phyloP scores from a whole-genome alignment of 257 asterid genomes.

The Solanum pennellii region DNA sequence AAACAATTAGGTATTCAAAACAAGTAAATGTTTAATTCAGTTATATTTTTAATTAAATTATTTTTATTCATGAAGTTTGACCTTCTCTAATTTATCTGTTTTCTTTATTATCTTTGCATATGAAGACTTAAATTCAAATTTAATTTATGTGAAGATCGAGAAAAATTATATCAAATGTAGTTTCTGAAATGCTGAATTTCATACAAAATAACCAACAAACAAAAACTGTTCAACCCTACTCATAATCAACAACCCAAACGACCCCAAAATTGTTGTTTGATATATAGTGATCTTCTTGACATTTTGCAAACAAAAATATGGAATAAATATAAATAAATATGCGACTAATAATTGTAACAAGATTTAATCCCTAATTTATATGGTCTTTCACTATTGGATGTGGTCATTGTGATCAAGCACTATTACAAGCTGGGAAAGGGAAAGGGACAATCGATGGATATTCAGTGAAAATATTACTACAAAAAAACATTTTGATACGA shows the following conservation, averaged over 20 bases:
- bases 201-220: neutral
- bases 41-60: too few species aligned
- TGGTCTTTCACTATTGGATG: neutral
- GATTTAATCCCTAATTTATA: neutral
- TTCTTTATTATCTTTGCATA: neutral
- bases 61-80: neutral
- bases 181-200: neutral
- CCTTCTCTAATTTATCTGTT: neutral
- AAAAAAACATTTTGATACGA: neutral
- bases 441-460: neutral
- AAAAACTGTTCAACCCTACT: too few species aligned
- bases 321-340: too few species aligned
- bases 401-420: neutral
- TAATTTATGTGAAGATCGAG: too few species aligned
- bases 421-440: neutral
- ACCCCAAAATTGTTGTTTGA: neutral
- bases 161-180: too few species aligned
- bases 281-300: neutral
- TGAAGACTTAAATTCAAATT: neutral
- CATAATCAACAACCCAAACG: neutral
- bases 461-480: neutral
- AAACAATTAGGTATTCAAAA: neutral
- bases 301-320: neutral
- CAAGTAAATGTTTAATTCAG: too few species aligned
- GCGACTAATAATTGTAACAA: neutral